A percentile compares a stretch with the other conserved stretches of the same genome.
Evolutionary conservation across 179 eudicot species (phyloP).

Genomic region (Patellifolia procumbens): DNA sequence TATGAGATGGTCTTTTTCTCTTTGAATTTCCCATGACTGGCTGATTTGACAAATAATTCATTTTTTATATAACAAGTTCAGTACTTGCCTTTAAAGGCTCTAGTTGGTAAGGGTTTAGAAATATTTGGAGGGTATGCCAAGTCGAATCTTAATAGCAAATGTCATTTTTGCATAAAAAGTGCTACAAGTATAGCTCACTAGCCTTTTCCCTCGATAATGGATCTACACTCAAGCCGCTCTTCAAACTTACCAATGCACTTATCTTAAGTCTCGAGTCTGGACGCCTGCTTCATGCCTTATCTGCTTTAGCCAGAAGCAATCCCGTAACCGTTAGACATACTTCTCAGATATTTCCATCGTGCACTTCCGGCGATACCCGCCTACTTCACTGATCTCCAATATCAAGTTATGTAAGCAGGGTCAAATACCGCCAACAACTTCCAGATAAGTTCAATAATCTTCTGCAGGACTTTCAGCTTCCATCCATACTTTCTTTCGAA

Average conservation of each 20-base stretch:
- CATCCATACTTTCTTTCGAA: background rate
- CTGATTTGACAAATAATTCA: background rate
- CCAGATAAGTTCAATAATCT: background rate
- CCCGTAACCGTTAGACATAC: background rate
- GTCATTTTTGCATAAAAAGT: background rate
- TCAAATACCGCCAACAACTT: background rate
- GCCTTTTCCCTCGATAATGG: background rate
- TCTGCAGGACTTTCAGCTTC: background rate
- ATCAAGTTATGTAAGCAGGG: background rate
- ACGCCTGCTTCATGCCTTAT: background rate
- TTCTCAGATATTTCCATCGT: background rate
- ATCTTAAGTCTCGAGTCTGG: background rate
- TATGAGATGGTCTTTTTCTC: background rate
- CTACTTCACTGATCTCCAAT: background rate
- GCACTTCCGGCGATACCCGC: background rate
- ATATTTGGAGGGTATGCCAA: background rate
- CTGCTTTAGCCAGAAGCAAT: background rate
- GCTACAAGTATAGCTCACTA: too few species aligned
- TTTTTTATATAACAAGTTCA: background rate
- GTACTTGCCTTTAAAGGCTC: background rate
- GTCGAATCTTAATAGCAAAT: background rate
- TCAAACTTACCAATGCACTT: background rate
- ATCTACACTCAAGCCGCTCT: background rate
- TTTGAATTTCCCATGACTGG: background rate
- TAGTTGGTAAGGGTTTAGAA: background rate